Conservation (phyloP, 208 protist species). For the Endotrypanum monterogeii region DNA sequence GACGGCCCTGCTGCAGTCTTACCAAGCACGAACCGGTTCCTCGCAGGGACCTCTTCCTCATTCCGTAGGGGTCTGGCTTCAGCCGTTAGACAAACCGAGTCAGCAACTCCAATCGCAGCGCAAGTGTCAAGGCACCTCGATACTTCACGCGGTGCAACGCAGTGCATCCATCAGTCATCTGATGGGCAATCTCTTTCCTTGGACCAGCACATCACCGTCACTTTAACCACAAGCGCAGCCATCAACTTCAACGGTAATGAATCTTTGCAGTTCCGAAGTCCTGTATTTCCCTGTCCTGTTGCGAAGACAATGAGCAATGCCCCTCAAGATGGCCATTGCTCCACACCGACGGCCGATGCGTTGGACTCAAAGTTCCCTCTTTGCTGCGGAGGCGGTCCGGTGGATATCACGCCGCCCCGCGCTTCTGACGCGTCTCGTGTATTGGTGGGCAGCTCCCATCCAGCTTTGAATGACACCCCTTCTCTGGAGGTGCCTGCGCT, state of each 20-base stretch:
- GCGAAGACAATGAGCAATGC: not conserved
- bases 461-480: not conserved
- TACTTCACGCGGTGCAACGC: not conserved
- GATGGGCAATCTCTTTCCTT: not conserved
- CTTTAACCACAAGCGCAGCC: not conserved
- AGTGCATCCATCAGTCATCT: not conserved
- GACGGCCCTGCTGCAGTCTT: not conserved
- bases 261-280: not conserved
- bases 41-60: not conserved
- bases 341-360: not conserved
- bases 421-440: not conserved
- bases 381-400: not conserved
- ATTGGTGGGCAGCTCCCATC: not conserved
- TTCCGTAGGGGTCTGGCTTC: not conserved
- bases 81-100: not conserved
- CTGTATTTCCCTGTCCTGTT: not conserved
- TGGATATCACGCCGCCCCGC: not conserved
- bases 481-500: conserved; percentile 10
- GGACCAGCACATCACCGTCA: not conserved
- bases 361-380: too few species aligned
- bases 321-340: not conserved
- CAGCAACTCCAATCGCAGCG: not conserved
- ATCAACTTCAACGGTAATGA: not conserved
- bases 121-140: not conserved
- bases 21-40: conserved; percentile 2